Evolutionary conservation across 2,329 filamentous ascomycete genomes (phyloP).

Genomic region (Colletotrichum truncatum): DNA sequence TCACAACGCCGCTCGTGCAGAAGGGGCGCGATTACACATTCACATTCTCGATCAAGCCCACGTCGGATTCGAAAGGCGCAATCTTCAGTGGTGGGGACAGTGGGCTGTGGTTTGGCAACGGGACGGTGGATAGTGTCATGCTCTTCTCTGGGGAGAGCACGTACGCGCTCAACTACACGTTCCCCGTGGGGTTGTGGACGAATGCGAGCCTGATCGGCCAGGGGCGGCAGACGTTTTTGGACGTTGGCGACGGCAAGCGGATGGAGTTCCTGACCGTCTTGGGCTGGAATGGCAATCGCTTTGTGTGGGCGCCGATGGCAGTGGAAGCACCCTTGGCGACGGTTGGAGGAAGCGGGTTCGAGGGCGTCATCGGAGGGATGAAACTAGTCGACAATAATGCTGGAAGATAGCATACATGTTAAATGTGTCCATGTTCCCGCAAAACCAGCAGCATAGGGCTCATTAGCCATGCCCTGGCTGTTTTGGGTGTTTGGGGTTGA

Average conservation of each 20-base stretch:
- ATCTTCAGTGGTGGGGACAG: slow-evolving; percentile 28
- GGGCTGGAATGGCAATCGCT: slow-evolving; percentile 22
- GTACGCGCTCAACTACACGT: slow-evolving; percentile 31
- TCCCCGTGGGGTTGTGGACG: slow-evolving; percentile 29
- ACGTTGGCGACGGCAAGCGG: slow-evolving; percentile 15
- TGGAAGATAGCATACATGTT: neutral
- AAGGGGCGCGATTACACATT: slow-evolving; percentile 68
- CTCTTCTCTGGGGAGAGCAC: slow-evolving; percentile 28
- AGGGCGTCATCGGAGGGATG: slow-evolving; percentile 25
- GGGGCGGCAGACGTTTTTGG: slow-evolving; percentile 22
- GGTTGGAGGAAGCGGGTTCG: slow-evolving; percentile 19
- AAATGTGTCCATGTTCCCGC: neutral
- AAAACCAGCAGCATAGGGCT: neutral
- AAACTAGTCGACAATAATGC: slow-evolving; percentile 17
- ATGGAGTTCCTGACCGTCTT: slow-evolving; percentile 28
- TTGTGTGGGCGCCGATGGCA: slow-evolving; percentile 25
- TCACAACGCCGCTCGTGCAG: slow-evolving; percentile 56
- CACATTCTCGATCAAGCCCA: slow-evolving; percentile 48
- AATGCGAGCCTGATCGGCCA: slow-evolving; percentile 20
- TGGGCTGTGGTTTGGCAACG: slow-evolving; percentile 30
- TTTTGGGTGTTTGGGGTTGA: neutral
- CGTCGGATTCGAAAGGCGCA: slow-evolving; percentile 17
- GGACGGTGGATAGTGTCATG: slow-evolving; percentile 27
- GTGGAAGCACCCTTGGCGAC: slow-evolving; percentile 26
- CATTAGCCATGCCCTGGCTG: neutral